These are phyloP conservation scores for Oenanthe javanica DNA, from an alignment of 140 eudicot genomes.

Conservation along the genomic window DNA sequence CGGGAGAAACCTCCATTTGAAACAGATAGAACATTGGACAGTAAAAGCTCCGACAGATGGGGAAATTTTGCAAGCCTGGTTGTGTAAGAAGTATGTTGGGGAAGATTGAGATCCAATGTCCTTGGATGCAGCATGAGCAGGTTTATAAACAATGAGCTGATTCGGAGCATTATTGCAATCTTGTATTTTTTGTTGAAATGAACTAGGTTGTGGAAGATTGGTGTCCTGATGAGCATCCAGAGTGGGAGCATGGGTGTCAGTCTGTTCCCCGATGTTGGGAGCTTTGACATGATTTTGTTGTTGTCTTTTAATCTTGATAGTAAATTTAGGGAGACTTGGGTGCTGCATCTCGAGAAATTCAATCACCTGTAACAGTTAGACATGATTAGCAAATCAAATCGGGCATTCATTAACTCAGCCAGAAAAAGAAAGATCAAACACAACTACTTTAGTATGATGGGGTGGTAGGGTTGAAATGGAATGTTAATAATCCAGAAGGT, in stretches of 20 bases:
- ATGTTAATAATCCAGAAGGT: too few species aligned
- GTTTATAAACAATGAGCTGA: constrained; percentile 61
- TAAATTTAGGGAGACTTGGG: background rate
- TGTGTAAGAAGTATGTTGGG: constrained; percentile 17
- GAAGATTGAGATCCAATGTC: constrained; percentile 10
- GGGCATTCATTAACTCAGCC: background rate
- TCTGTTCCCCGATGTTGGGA: background rate
- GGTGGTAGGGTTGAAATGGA: too few species aligned
- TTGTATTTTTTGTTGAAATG: background rate
- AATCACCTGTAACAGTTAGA: background rate
- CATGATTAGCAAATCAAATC: background rate
- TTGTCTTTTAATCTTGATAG: background rate
- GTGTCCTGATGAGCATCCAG: background rate
- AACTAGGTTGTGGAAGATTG: background rate
- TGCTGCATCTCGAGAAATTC: background rate
- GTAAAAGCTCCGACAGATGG: constrained; percentile 84
- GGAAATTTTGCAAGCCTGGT: constrained; percentile 20
- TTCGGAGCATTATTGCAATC: constrained; percentile 32
- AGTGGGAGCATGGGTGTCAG: background rate
- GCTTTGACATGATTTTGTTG: background rate
- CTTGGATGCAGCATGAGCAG: constrained; percentile 18
- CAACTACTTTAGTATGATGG: too few species aligned
- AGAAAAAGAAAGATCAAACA: too few species aligned
- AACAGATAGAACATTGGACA: constrained; percentile 78
- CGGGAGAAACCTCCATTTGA: constrained; percentile 88